Percentiles rank a stretch among this genome's conserved stretches.
These are phyloP conservation scores for Colletotrichum truncatum DNA, from an alignment of 2,329 filamentous ascomycete genomes.

Conservation along the genomic window DNA sequence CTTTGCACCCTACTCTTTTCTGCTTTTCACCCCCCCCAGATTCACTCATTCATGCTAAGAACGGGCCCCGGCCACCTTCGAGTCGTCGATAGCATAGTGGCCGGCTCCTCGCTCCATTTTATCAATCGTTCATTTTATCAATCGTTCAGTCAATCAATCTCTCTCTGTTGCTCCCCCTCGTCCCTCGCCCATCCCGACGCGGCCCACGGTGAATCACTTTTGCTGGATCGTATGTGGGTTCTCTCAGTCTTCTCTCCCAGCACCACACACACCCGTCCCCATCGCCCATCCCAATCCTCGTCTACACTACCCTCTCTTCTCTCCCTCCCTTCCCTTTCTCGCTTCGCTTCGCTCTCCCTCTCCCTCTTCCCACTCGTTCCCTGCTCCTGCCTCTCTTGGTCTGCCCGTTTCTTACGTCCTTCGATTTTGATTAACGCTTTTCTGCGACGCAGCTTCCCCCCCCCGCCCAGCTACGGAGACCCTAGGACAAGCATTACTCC, in stretches of 20 bases:
- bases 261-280: not conserved
- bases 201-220: slow-evolving; percentile 26
- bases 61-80: slow-evolving; percentile 33
- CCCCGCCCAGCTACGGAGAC: slow-evolving; percentile 3
- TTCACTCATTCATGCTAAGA: slow-evolving; percentile 45
- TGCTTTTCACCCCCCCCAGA: slow-evolving; percentile 38
- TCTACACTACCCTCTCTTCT: not conserved
- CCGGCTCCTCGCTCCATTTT: slow-evolving; percentile 28
- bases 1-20: slow-evolving; percentile 31
- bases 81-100: slow-evolving; percentile 30
- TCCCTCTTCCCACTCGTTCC: slow-evolving; percentile 7
- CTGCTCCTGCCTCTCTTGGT: slow-evolving; percentile 22
- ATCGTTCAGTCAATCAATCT: slow-evolving; percentile 24
- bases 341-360: not conserved
- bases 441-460: slow-evolving; percentile 19
- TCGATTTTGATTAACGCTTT: slow-evolving; percentile 17
- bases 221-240: slow-evolving; percentile 29
- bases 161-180: slow-evolving; percentile 11
- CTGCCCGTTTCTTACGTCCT: slow-evolving; percentile 12
- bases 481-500: slow-evolving; percentile 10
- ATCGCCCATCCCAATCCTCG: not conserved
- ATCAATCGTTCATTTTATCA: slow-evolving; percentile 27
- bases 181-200: slow-evolving; percentile 29
- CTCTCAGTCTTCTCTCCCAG: slow-evolving; percentile 1
- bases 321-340: slow-evolving; percentile 7